These are phyloP conservation scores for Alternaria arborescens DNA, from an alignment of 2,329 filamentous ascomycete genomes.

Conservation along the genomic window DNA sequence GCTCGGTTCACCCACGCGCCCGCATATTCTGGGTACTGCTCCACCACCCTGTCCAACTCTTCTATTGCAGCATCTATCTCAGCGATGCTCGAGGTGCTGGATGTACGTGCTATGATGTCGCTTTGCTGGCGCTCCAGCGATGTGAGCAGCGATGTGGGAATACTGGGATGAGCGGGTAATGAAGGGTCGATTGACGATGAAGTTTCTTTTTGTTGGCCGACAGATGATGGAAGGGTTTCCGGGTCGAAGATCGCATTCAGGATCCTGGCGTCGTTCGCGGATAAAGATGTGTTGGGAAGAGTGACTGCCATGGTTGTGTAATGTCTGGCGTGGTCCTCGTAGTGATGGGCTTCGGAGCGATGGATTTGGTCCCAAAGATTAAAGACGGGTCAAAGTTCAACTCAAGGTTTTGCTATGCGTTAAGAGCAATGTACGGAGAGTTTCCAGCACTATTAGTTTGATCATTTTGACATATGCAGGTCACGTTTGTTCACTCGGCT, in stretches of 20 bases:
- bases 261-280: constrained; percentile 49
- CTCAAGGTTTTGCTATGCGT: neutral
- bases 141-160: constrained; percentile 49
- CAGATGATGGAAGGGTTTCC: constrained; percentile 52
- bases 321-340: neutral
- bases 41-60: constrained; percentile 65
- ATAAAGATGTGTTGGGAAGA: constrained; percentile 58
- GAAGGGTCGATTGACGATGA: constrained; percentile 57
- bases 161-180: constrained; percentile 53
- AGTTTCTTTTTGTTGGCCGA: constrained; percentile 58
- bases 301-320: constrained; percentile 30
- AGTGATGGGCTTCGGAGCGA: neutral
- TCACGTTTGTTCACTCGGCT: constrained; percentile 26
- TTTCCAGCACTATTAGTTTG: neutral
- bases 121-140: constrained; percentile 54
- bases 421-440: neutral
- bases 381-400: neutral
- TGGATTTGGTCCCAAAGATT: neutral
- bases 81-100: constrained; percentile 21
- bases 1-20: constrained; percentile 79
- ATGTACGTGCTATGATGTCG: constrained; percentile 53
- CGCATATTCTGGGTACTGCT: constrained; percentile 70
- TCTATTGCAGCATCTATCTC: constrained; percentile 30
- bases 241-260: constrained; percentile 53
- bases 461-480: neutral